Evolutionary conservation across 495 filamentous ascomycete genomes (phyloP).

Genomic region (Hypoxylon lenormandii): DNA sequence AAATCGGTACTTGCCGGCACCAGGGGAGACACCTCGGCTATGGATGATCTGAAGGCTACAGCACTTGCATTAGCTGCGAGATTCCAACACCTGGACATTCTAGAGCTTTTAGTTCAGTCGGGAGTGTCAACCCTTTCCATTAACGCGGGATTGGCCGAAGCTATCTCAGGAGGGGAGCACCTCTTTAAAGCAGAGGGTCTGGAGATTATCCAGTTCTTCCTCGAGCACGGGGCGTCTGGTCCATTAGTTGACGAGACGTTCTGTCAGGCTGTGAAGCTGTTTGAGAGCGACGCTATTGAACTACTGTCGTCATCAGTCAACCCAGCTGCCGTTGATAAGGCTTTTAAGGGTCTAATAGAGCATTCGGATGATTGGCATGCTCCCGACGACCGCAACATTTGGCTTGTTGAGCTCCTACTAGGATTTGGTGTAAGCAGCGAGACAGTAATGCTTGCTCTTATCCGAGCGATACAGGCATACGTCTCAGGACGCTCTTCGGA

Average conservation of each 20-base stretch:
- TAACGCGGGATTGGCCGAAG: not conserved
- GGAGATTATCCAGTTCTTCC: not conserved
- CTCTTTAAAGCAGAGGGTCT: not conserved
- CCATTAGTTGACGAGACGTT: not conserved
- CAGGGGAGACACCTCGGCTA: not conserved
- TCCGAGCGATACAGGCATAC: not conserved
- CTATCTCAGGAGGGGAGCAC: not conserved
- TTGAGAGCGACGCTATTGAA: not conserved
- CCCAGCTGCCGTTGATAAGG: not conserved
- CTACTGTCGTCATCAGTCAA: not conserved
- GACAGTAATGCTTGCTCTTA: not conserved
- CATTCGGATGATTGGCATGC: not conserved
- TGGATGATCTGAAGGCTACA: not conserved
- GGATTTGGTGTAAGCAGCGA: not conserved
- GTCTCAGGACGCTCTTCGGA: not conserved
- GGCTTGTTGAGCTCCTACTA: not conserved
- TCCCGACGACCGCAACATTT: conserved; percentile 1
- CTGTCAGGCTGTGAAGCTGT: not conserved
- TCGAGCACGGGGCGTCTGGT: not conserved
- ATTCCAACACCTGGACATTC: not conserved
- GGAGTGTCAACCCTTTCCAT: not conserved
- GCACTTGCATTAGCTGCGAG: not conserved
- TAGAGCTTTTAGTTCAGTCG: not conserved
- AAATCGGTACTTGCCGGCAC: not conserved
- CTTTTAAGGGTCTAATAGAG: not conserved